Conservation (phyloP, 208 protist genomes). For the Crithidia brevicula region DNA sequence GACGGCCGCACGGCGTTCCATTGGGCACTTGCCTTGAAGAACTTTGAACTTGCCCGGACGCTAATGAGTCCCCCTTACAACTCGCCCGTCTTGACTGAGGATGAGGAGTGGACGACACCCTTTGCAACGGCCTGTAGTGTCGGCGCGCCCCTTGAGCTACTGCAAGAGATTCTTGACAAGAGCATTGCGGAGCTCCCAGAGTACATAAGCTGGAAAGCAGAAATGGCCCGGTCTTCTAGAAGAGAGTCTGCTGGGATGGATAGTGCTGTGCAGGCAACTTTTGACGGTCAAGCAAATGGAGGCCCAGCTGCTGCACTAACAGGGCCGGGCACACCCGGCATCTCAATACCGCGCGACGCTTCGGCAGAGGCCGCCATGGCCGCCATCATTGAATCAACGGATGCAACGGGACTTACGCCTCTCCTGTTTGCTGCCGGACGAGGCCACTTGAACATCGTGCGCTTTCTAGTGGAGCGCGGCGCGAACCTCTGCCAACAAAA, state of each 20-base stretch:
- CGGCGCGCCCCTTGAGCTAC: slow-evolving; percentile 61
- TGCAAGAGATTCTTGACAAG: slow-evolving; percentile 56
- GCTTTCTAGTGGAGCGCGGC: slow-evolving; percentile 71
- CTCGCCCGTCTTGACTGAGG: slow-evolving; percentile 70
- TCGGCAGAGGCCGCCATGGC: slow-evolving; percentile 5
- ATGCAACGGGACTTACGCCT: slow-evolving; percentile 74
- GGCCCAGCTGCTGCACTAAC: neutral
- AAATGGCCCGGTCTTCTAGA: neutral
- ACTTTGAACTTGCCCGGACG: slow-evolving; percentile 65
- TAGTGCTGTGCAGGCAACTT: neutral
- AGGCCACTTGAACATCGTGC: slow-evolving; percentile 57
- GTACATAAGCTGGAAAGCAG: slow-evolving; percentile 23
- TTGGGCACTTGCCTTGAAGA: slow-evolving; percentile 84
- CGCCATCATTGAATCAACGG: slow-evolving; percentile 48
- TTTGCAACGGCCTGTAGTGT: slow-evolving; percentile 85
- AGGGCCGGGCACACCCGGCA: neutral
- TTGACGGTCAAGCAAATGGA: neutral
- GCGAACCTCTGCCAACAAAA: slow-evolving; percentile 73
- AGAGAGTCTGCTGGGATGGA: neutral
- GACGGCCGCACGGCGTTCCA: slow-evolving; percentile 91
- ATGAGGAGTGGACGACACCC: slow-evolving; percentile 73
- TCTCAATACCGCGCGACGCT: neutral
- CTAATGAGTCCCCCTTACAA: slow-evolving; percentile 67
- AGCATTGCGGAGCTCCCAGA: slow-evolving; percentile 37
- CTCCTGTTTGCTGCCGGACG: slow-evolving; percentile 69